Base-by-base conservation (phyloP, 129 eudicot species). In the Apium graveolens region DNA sequence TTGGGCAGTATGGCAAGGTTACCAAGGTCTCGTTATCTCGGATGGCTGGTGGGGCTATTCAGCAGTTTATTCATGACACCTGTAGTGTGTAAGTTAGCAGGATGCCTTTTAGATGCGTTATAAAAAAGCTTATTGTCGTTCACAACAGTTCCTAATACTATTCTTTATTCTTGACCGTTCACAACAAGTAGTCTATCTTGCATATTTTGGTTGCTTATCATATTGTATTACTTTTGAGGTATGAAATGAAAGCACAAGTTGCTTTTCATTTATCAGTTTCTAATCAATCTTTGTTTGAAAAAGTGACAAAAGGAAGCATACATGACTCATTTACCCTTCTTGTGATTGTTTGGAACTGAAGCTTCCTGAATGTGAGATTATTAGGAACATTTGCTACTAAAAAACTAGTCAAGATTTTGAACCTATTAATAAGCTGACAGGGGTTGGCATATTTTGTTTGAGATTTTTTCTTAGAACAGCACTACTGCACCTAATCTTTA, bases 1-100 rank as follows among this genome's bases (percentile, higher is more conserved):
- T 92, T 84, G 96, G 97, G 43, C 91, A 86, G 85, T 92, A 92
- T 76, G 97, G 96, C 73, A 92, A 92, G 86, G 90, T 92, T 63
- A 80, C 93, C 3, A 92, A 90, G 80, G 83, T 92, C 74, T 90
- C 96, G 69, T 87, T 92, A 55, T 90, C 97, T 81, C 86, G 97
- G 75, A 92, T 93, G 44, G 89, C 97, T 63, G 93, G 97, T 73
- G 96, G 97, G 75, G 78, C 93, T 62, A 84, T 92, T 83, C 97
- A 92, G 79, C 97, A 92, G 82, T 90, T 88, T 82, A 55, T 83
- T 42, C 87, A 92, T 78, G 97, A 92, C 62, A 88, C 93, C 70
- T 92, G 96, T 84, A 92, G 97, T 78, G 96, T 90, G 96, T 92
- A 86, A 78, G 97, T 90, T 44, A 32, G 26, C 46, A 71, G 70